Percentiles rank a stretch among this genome's conserved stretches.
Conservation (phyloP, 2,329 filamentous ascomycete genomes). For the Pseudogymnoascus sp. region DNA sequence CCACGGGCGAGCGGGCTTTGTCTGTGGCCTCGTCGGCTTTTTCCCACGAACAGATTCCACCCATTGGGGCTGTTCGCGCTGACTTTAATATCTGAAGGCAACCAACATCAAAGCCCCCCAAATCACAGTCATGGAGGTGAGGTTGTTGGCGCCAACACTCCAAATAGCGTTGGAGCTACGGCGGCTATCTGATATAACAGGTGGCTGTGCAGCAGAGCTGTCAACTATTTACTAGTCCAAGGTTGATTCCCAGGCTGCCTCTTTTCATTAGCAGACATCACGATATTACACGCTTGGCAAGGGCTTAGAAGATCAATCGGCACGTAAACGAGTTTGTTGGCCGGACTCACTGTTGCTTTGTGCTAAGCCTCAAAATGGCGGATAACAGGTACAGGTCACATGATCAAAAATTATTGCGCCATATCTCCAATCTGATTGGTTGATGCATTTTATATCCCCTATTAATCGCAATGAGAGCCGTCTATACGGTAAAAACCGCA, state of each 20-base stretch:
- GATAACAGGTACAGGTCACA: not conserved
- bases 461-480: not conserved
- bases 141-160: not conserved
- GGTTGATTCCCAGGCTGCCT: not conserved
- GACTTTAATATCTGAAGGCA: not conserved
- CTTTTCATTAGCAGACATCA: not conserved
- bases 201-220: not conserved
- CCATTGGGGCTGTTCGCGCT: slow-evolving; percentile 1
- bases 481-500: not conserved
- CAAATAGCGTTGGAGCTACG: not conserved
- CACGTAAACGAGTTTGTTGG: not conserved
- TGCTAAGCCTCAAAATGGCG: not conserved
- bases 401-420: not conserved
- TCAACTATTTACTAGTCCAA: slow-evolving; percentile 1
- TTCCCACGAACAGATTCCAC: slow-evolving; percentile 1
- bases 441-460: not conserved
- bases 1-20: not conserved
- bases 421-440: not conserved
- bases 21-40: not conserved
- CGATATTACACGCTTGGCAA: not conserved
- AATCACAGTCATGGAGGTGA: not conserved
- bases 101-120: not conserved
- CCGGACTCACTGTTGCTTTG: not conserved
- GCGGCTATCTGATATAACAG: not conserved
- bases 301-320: not conserved